These are phyloP conservation scores for Beauveria bassiana DNA, from an alignment of 2,329 filamentous ascomycete genomes.

Conservation along the genomic window DNA sequence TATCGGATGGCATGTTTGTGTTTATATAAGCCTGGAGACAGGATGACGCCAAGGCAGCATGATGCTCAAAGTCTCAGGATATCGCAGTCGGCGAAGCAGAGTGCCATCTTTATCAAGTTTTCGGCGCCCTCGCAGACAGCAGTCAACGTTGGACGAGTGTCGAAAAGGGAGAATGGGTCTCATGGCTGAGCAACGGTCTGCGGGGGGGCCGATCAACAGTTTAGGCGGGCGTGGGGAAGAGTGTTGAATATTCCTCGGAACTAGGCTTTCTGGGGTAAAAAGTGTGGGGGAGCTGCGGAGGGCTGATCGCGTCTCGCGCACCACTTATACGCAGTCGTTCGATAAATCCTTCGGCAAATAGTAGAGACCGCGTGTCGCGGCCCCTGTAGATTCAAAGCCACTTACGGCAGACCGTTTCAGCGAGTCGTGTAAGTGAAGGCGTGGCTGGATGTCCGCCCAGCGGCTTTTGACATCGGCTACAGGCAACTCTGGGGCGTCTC, in stretches of 20 bases:
- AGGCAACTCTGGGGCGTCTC: background rate
- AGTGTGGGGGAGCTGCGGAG: background rate
- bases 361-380: background rate
- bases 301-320: background rate
- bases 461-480: background rate
- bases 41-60: background rate
- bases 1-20: background rate
- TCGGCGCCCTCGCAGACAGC: background rate
- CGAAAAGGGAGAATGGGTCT: background rate
- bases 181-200: background rate
- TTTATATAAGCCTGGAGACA: background rate
- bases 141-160: background rate
- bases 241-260: background rate
- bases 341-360: background rate
- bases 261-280: background rate
- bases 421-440: background rate
- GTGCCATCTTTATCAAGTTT: background rate
- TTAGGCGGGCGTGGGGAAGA: background rate
- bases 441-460: background rate
- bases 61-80: too few relatives aligned
- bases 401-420: background rate
- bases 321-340: background rate
- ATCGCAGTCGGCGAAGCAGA: background rate
- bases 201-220: background rate
- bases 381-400: background rate